These are phyloP conservation scores for Silene coronaria DNA, from an alignment of 179 eudicot species.

Conservation along the genomic window DNA sequence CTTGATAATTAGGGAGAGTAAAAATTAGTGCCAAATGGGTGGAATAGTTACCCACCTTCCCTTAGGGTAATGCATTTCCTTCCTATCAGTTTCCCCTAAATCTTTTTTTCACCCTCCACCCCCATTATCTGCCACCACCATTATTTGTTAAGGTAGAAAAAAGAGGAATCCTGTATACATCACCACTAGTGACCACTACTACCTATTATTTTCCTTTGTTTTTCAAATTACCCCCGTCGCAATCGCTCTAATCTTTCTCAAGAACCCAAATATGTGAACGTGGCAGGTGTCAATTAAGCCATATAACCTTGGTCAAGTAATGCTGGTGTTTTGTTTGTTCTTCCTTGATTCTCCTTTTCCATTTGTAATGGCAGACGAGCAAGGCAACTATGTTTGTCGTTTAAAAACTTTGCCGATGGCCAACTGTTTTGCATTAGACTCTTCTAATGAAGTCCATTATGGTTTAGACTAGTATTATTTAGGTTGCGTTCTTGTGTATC, in stretches of 20 bases:
- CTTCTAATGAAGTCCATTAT: too few species aligned
- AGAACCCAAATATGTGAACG: background rate
- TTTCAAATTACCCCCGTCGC: too few species aligned
- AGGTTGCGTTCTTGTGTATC: background rate
- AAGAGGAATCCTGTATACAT: background rate
- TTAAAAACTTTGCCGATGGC: too few species aligned
- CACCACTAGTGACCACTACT: background rate
- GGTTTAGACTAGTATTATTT: background rate
- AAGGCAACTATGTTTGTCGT: background rate
- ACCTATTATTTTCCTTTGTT: too few species aligned
- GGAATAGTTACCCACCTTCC: too few species aligned
- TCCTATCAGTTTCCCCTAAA: too few species aligned
- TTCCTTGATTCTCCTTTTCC: background rate
- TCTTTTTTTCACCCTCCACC: too few species aligned
- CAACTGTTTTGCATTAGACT: too few species aligned
- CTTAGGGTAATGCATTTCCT: too few species aligned
- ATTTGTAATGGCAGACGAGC: background rate
- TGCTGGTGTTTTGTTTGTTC: background rate
- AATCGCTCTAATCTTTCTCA: background rate
- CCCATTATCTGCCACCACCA: background rate
- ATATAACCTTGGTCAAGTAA: too few species aligned
- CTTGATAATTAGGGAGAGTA: too few species aligned
- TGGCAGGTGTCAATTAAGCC: background rate
- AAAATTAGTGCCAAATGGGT: too few species aligned
- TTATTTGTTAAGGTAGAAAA: background rate